Conservation (phyloP, 306 rosid genomes). For the Vigna angularis region DNA sequence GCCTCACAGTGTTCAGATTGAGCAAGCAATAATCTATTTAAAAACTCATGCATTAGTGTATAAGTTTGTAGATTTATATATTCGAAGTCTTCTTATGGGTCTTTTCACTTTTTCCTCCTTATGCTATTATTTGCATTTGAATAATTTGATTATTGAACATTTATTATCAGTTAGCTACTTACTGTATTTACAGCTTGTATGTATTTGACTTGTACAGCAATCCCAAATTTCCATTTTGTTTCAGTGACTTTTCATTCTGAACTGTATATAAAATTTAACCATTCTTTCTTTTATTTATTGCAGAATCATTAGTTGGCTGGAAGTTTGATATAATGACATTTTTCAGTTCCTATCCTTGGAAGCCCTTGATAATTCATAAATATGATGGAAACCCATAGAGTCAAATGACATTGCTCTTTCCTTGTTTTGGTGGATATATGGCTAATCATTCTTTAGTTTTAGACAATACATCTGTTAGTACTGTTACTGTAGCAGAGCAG, state of each 20-base stretch:
- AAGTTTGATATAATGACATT: constrained; percentile 52
- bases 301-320: constrained; percentile 47
- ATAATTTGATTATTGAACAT: constrained; percentile 26
- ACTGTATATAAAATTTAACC: constrained; percentile 38
- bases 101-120: constrained; percentile 5
- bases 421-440: constrained; percentile 61
- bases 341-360: constrained; percentile 43
- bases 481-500: constrained; percentile 56
- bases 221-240: constrained; percentile 33
- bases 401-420: constrained; percentile 55
- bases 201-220: not conserved
- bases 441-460: constrained; percentile 69
- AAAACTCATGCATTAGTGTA: not conserved
- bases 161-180: constrained; percentile 30
- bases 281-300: constrained; percentile 38
- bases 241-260: constrained; percentile 26
- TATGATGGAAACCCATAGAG: constrained; percentile 55
- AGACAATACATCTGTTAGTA: constrained; percentile 49
- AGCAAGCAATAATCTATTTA: constrained; percentile 23
- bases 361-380: constrained; percentile 45
- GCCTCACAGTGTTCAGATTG: not conserved
- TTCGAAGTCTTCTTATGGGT: constrained; percentile 33
- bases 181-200: constrained; percentile 29
- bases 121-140: constrained; percentile 37
- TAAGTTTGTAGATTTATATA: constrained; percentile 17